A percentile compares a stretch with the other conserved stretches of the same genome.
phyloP scores from a whole-genome alignment of 106 monocot species.

The Phalaenopsis equestris region DNA sequence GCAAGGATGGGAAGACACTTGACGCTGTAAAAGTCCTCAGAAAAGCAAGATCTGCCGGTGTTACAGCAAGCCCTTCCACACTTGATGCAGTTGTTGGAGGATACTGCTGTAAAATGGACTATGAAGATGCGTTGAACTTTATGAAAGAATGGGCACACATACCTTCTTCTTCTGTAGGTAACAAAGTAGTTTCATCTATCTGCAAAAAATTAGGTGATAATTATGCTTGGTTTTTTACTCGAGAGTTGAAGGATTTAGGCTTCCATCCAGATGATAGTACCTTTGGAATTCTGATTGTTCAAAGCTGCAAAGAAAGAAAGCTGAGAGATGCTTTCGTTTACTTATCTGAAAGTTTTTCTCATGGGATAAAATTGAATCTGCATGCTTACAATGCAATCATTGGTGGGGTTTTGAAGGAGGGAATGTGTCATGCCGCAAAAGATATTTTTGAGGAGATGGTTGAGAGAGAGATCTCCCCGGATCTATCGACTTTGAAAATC shows the following conservation, averaged over 20 bases:
- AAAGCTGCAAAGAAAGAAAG: constrained; percentile 61
- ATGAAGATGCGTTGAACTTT: constrained; percentile 52
- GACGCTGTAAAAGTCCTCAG: constrained; percentile 44
- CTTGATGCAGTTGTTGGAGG: constrained; percentile 45
- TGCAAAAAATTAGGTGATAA: constrained; percentile 44
- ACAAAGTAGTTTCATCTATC: constrained; percentile 49
- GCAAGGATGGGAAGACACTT: constrained; percentile 33
- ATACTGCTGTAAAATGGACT: constrained; percentile 58
- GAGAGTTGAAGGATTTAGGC: constrained; percentile 49
- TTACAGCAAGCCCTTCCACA: constrained; percentile 14
- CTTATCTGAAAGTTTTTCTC: constrained; percentile 63
- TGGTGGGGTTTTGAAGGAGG: constrained; percentile 50
- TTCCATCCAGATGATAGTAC: constrained; percentile 50
- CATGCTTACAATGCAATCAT: constrained; percentile 75
- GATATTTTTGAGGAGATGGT: constrained; percentile 61
- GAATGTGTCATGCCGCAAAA: constrained; percentile 41
- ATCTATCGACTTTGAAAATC: constrained; percentile 57
- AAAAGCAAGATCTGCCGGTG: constrained; percentile 20
- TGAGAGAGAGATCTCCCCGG: constrained; percentile 33
- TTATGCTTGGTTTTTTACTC: constrained; percentile 42
- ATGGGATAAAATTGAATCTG: constrained; percentile 34
- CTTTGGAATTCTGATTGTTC: constrained; percentile 58
- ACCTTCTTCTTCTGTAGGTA: constrained; percentile 42
- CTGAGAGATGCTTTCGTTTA: constrained; percentile 52
- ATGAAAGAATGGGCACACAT: constrained; percentile 54